Base-by-base conservation (phyloP, 1,139 yeast genomes). In the Taphrina pruni region DNA sequence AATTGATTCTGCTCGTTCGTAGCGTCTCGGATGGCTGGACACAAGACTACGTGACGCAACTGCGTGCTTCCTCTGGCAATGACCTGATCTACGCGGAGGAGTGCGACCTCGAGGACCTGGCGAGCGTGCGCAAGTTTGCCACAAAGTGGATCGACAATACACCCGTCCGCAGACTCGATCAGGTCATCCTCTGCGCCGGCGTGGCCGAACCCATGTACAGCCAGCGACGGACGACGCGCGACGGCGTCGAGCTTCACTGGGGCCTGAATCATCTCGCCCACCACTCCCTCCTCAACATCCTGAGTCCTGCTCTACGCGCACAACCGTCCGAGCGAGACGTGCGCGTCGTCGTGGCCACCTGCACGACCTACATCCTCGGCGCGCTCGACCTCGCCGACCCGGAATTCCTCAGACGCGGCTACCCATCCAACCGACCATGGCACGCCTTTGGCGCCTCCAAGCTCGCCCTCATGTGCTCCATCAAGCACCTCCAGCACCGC, bases 241-340 rank as follows among this genome's bases (percentile, higher is more conserved):
- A 94, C 77, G 98, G 97, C 1, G 83, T 92, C 12, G 99, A 94
- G 77, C 78, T 84, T 60, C 98, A 94, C 76, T 83, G 89, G 72
- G 97, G 93, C 1, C 83, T 89, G 48, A 94, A 94, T 78, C 94
- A 89, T 76, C 83, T 88, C 69, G 89, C 88, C 6, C 93, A 91
- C 75, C 90, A 81, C 78, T 97, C 92, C 77, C 81, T 94, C 50
- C 80, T 94, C 71, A 89, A 90, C 1, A 80, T 94, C 51, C 78
- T 94, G 70, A 85, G 87, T 12, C 99, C 99, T 0, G 85, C 96
- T 21, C 80, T 94, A 68, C 85, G 89, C 72, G 88, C 88, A 0
- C 99, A 94, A 78, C 96, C 97, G 0, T 91, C 97, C 0, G 98
- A 92, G 77, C 83, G 99, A 74, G 98, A 93, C 76, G 97, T 94